phyloP scores from a whole-genome alignment of 2,329 filamentous ascomycete genomes.

The Hypoxylon sp. region DNA sequence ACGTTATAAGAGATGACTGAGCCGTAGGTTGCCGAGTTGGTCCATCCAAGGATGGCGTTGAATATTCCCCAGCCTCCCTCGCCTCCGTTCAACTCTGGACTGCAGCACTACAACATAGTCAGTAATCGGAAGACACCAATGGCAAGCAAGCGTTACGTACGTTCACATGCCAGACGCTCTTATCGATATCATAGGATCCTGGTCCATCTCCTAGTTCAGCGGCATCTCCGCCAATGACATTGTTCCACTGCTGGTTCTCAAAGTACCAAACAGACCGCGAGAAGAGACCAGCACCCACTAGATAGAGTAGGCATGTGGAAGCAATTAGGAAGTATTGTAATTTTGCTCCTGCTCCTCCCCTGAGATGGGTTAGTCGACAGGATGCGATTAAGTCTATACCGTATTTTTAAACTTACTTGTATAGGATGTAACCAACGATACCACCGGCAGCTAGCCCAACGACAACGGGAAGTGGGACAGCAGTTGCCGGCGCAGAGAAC shows the following conservation, averaged over 20 bases:
- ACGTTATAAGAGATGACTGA: slow-evolving; percentile 90
- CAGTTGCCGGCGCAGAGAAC: slow-evolving; percentile 79
- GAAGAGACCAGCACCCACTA: slow-evolving; percentile 86
- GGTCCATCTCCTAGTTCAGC: slow-evolving; percentile 70
- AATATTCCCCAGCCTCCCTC: slow-evolving; percentile 86
- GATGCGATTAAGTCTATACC: neutral
- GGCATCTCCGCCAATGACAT: slow-evolving; percentile 72
- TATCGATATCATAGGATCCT: slow-evolving; percentile 83
- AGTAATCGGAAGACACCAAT: slow-evolving; percentile 29
- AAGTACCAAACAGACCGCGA: slow-evolving; percentile 83
- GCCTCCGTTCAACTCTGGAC: slow-evolving; percentile 78
- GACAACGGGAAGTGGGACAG: slow-evolving; percentile 84
- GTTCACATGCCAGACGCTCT: slow-evolving; percentile 87
- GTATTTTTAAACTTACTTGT: slow-evolving; percentile 73
- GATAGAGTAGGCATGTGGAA: slow-evolving; percentile 86
- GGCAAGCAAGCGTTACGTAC: slow-evolving; percentile 61
- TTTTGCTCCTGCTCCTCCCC: slow-evolving; percentile 74
- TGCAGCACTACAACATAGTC: slow-evolving; percentile 77
- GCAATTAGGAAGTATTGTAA: slow-evolving; percentile 84
- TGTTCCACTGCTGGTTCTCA: slow-evolving; percentile 78
- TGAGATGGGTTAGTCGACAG: slow-evolving; percentile 40
- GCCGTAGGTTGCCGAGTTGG: slow-evolving; percentile 89
- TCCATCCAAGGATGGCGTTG: slow-evolving; percentile 89
- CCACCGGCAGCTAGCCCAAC: slow-evolving; percentile 78
- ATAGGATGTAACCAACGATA: slow-evolving; percentile 80